Evolutionary conservation across 768 basidiomycete species (phyloP), one percentile per base, ranked within the genome.

Genomic region (Butyriboletus loyo): DNA sequence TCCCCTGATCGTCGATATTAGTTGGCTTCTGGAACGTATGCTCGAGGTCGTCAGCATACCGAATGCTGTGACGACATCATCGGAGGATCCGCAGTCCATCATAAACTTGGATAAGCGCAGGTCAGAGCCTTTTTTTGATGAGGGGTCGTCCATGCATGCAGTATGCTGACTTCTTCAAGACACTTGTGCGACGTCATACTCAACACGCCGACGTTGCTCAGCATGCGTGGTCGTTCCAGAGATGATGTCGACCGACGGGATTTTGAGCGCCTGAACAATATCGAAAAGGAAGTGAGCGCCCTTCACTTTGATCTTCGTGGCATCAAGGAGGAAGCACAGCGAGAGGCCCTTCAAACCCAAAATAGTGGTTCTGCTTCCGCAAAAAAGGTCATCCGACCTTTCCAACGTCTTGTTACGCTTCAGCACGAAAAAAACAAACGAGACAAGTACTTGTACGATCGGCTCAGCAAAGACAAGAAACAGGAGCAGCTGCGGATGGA

Each of bases 381-480:
- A 0, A 84, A 80, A 61, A 84, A 82, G 57, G 61, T 73, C 14
- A 70, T 77, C 10, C 81, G 85, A 7, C 89, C 80, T 0, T 92
- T 94, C 75, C 80, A 84, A 53, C 75, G 73, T 25, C 73, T 86
- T 4, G 78, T 91, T 21, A 56, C 76, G 2, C 61, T 75, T 21
- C 91, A 94, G 67, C 78, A 86, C 51, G 92, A 94, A 65, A 94
- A 93, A 75, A 83, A 80, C 67, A 83, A 87, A 41, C 80, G 91
- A 27, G 91, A 94, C 70, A 82, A 78, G 58, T 75, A 80, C 55
- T 64, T 89, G 49, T 84, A 86, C 21, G 78, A 83, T 31, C 81
- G 86, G 3, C 72, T 92, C 13, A 79, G 82, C 61, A 85, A 83
- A 63, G 90, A 92, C 70, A 90, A 87, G 66, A 76, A 81, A 34